These are phyloP conservation scores for Penicillium psychrofluorescens DNA, from an alignment of 495 filamentous ascomycete species.

Conservation along the genomic window DNA sequence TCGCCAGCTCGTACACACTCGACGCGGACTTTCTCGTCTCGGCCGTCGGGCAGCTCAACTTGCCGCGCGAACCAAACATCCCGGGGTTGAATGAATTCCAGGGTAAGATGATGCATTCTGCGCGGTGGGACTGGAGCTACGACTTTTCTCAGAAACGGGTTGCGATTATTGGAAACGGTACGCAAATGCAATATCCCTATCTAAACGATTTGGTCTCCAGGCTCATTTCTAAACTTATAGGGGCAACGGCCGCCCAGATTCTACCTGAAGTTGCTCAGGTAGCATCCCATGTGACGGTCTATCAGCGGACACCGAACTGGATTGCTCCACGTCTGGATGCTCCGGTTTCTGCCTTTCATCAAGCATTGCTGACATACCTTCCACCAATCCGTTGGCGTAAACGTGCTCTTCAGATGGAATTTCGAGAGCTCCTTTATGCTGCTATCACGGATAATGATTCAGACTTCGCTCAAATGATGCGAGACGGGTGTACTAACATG, in stretches of 20 bases:
- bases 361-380: slow-evolving; percentile 29
- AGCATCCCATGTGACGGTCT: slow-evolving; percentile 51
- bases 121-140: slow-evolving; percentile 43
- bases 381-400: slow-evolving; percentile 40
- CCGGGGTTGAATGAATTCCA: slow-evolving; percentile 49
- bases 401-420: slow-evolving; percentile 40
- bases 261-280: slow-evolving; percentile 54
- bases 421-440: slow-evolving; percentile 35
- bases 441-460: slow-evolving; percentile 30
- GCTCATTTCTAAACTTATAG: slow-evolving; percentile 29
- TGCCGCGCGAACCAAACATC: slow-evolving; percentile 51
- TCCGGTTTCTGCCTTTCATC: slow-evolving; percentile 29
- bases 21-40: slow-evolving; percentile 53
- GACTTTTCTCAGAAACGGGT: slow-evolving; percentile 44
- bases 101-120: slow-evolving; percentile 49
- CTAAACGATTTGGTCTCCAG: not conserved
- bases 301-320: slow-evolving; percentile 65
- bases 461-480: slow-evolving; percentile 21
- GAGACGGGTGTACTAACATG: slow-evolving; percentile 13
- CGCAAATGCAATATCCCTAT: not conserved
- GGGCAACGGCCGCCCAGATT: slow-evolving; percentile 67
- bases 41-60: slow-evolving; percentile 59
- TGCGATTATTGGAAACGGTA: slow-evolving; percentile 50
- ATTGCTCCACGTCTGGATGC: slow-evolving; percentile 42
- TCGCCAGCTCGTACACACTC: slow-evolving; percentile 32